phyloP scores from a whole-genome alignment of 2,329 filamentous ascomycete species.

The Arthrobotrys conoides region DNA sequence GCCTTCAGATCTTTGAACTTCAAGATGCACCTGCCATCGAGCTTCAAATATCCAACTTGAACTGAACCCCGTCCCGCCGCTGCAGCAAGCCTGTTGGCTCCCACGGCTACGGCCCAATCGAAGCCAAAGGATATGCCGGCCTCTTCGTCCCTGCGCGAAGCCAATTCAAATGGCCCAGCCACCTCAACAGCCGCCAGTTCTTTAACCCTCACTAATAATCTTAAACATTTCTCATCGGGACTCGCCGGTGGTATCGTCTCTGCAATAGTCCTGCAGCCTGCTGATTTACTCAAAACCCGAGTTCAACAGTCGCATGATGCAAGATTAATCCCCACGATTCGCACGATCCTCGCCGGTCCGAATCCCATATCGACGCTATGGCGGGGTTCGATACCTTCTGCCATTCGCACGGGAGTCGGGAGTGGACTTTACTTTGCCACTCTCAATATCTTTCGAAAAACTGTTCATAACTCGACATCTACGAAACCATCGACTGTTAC shows the following conservation, averaged over 20 bases:
- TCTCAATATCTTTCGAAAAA: constrained; percentile 85
- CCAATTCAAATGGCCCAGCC: constrained; percentile 42
- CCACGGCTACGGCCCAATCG: neutral
- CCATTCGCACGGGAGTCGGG: constrained; percentile 92
- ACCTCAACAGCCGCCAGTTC: constrained; percentile 11
- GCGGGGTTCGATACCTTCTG: constrained; percentile 92
- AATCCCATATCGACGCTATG: constrained; percentile 82
- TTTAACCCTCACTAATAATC: constrained; percentile 49
- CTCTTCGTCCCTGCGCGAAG: constrained; percentile 38
- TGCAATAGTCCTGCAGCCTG: constrained; percentile 90
- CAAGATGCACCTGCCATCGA: constrained; percentile 44
- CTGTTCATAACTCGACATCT: constrained; percentile 67
- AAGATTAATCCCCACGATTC: constrained; percentile 78
- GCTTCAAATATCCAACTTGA: constrained; percentile 48
- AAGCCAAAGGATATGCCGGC: constrained; percentile 31
- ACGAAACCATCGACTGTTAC: constrained; percentile 79
- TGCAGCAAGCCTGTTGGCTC: constrained; percentile 6
- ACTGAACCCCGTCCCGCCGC: neutral
- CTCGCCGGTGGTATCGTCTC: constrained; percentile 88
- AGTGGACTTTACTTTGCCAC: constrained; percentile 94
- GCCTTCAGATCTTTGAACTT: neutral
- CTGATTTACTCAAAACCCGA: constrained; percentile 95
- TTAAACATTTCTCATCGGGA: constrained; percentile 84
- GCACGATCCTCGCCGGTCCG: constrained; percentile 77
- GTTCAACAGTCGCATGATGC: constrained; percentile 80